These are phyloP conservation scores for Ceratocystis ficicola DNA, from an alignment of 2,329 filamentous ascomycete genomes.

Conservation along the genomic window DNA sequence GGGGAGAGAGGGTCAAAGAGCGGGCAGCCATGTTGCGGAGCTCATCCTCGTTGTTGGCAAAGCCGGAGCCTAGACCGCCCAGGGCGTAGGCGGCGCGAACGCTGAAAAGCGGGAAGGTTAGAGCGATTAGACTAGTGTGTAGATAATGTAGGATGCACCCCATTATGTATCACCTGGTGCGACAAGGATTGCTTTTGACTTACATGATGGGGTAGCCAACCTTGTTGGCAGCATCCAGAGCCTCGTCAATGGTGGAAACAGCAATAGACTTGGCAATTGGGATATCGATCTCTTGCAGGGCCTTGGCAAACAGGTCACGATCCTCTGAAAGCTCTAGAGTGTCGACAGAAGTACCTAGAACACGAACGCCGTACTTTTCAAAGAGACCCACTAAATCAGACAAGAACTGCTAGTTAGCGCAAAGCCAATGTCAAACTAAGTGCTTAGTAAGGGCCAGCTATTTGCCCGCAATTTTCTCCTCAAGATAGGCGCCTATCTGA, in stretches of 20 bases:
- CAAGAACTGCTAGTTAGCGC: constrained; percentile 10
- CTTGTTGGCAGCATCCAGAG: constrained; percentile 69
- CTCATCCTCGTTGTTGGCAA: constrained; percentile 88
- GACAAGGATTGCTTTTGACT: constrained; percentile 9
- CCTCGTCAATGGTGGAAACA: constrained; percentile 81
- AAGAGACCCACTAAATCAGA: constrained; percentile 59
- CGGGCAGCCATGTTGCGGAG: constrained; percentile 85
- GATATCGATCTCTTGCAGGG: constrained; percentile 92
- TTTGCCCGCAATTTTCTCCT: not conserved
- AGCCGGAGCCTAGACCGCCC: constrained; percentile 89
- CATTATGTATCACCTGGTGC: not conserved
- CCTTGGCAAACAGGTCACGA: constrained; percentile 89
- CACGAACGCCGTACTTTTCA: constrained; percentile 88
- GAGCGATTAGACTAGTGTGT: not conserved
- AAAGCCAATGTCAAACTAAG: not conserved
- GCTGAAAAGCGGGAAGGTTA: constrained; percentile 16
- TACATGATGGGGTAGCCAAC: constrained; percentile 90
- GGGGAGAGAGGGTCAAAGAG: constrained; percentile 83
- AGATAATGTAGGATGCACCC: not conserved
- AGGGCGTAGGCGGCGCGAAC: constrained; percentile 94
- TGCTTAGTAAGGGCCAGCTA: not conserved
- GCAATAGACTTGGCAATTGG: constrained; percentile 95
- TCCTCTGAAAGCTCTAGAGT: constrained; percentile 82
- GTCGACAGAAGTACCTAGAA: constrained; percentile 86
- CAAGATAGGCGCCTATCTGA: not conserved